Evolutionary conservation across 179 eudicot genomes (phyloP).

Genomic region (Amaranthus tricolor): DNA sequence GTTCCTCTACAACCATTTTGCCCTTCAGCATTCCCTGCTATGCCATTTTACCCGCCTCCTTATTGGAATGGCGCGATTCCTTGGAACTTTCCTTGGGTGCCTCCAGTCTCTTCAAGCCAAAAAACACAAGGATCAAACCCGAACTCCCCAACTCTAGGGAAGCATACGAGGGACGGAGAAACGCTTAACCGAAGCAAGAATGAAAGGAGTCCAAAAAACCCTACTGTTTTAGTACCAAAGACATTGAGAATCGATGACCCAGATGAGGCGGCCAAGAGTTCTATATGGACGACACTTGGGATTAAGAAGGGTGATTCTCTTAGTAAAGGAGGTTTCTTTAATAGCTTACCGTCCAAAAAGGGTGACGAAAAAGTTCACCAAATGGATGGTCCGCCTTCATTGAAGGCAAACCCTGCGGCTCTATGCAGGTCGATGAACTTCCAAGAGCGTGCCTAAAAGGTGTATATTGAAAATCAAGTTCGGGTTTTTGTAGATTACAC

Average conservation of each 20-base stretch:
- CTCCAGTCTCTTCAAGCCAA: constrained; percentile 30
- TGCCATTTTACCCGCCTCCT: constrained; percentile 64
- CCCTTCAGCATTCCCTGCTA: constrained; percentile 41
- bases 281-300: constrained; percentile 80
- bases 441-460: constrained; percentile 50
- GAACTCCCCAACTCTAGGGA: constrained; percentile 54
- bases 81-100: constrained; percentile 57
- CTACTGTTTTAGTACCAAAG: constrained; percentile 59
- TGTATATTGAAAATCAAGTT: neutral
- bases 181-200: constrained; percentile 27
- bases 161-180: constrained; percentile 55
- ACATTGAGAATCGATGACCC: constrained; percentile 80
- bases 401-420: constrained; percentile 77
- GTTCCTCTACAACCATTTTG: constrained; percentile 47
- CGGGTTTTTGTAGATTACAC: neutral
- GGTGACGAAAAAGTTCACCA: constrained; percentile 33
- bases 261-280: constrained; percentile 80
- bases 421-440: constrained; percentile 61
- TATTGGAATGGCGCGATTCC: constrained; percentile 65
- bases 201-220: constrained; percentile 23
- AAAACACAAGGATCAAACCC: constrained; percentile 30
- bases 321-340: constrained; percentile 50
- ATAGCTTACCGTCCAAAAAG: constrained; percentile 52
- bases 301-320: constrained; percentile 53
- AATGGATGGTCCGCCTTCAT: constrained; percentile 26